A percentile compares a stretch with the other conserved stretches of the same genome.
These are phyloP conservation scores for Odontarrhena argentea DNA, from an alignment of 345 rosid genomes.

Conservation along the genomic window DNA sequence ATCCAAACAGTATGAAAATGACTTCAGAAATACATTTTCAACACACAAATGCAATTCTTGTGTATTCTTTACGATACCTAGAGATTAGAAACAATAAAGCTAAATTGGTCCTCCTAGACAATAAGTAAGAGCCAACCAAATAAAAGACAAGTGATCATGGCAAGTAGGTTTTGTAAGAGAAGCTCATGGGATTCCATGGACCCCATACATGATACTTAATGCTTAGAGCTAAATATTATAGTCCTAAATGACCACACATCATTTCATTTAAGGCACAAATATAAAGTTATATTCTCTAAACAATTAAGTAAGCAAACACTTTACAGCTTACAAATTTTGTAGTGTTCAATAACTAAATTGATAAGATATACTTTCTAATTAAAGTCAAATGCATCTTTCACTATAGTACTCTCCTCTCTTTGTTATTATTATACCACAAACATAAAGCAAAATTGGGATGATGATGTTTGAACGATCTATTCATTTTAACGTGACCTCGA, in stretches of 20 bases:
- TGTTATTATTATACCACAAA: conserved; percentile 31
- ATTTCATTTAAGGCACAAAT: conserved; percentile 12
- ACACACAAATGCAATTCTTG: neutral
- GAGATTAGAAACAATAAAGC: neutral
- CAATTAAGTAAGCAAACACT: conserved; percentile 27
- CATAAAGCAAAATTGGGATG: conserved; percentile 42
- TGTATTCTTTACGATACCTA: neutral
- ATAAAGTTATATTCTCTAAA: conserved; percentile 3
- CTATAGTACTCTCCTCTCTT: neutral
- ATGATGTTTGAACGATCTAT: conserved; percentile 43
- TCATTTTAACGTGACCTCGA: conserved; percentile 36
- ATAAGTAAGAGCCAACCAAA: conserved; percentile 19
- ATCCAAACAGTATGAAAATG: neutral
- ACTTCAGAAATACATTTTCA: neutral
- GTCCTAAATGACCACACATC: conserved; percentile 27
- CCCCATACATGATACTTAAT: conserved; percentile 28
- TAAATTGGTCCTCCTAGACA: conserved; percentile 13
- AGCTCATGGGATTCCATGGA: conserved; percentile 38
- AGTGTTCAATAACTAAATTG: neutral
- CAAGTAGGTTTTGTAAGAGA: conserved; percentile 21
- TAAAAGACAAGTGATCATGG: neutral
- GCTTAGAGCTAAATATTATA: conserved; percentile 36
- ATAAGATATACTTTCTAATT: conserved; percentile 18
- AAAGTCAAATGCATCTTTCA: conserved; percentile 33
- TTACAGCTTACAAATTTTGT: conserved; percentile 29